A percentile compares a stretch with the other conserved stretches of the same genome.
Evolutionary conservation across 192 early-diverging fungal genomes (phyloP).

Genomic region (Umbelopsis sp.): DNA sequence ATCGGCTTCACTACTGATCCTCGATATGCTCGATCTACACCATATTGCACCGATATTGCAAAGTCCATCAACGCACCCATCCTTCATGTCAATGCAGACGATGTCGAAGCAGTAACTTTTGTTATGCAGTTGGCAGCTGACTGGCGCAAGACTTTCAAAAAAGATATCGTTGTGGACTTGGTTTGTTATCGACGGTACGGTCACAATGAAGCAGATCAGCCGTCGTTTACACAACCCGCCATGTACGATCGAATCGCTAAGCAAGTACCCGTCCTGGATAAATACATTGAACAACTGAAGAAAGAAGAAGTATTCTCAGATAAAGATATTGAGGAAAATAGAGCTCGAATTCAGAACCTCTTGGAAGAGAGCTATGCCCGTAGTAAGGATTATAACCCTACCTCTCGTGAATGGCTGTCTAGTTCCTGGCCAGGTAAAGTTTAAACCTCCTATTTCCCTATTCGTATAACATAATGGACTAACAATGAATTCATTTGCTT

Average conservation of each 20-base stretch:
- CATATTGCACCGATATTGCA: conserved; percentile 96
- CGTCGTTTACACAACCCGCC: conserved; percentile 95
- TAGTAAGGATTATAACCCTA: conserved; percentile 88
- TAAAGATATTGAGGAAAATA: conserved; percentile 88
- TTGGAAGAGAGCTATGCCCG: conserved; percentile 90
- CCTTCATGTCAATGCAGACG: conserved; percentile 98
- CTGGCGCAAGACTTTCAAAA: conserved; percentile 95
- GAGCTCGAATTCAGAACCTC: conserved; percentile 86
- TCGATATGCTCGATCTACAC: conserved; percentile 90
- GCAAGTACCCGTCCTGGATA: conserved; percentile 81
- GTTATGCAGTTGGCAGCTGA: conserved; percentile 93
- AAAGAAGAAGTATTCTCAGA: conserved; percentile 83
- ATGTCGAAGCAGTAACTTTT: conserved; percentile 96
- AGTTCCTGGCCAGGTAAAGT: conserved; percentile 85
- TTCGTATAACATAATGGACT: not conserved
- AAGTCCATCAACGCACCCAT: conserved; percentile 96
- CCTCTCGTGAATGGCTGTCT: conserved; percentile 92
- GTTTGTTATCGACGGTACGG: conserved; percentile 97
- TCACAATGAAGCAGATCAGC: conserved; percentile 99
- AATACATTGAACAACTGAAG: conserved; percentile 83
- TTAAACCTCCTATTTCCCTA: too few species aligned
- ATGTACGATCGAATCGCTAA: conserved; percentile 92
- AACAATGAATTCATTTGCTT: not conserved
- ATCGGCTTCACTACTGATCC: conserved; percentile 99
- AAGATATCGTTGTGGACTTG: conserved; percentile 96